Evolutionary conservation across 2,329 filamentous ascomycete genomes (phyloP).

Genomic region (Colletotrichum eleusines): DNA sequence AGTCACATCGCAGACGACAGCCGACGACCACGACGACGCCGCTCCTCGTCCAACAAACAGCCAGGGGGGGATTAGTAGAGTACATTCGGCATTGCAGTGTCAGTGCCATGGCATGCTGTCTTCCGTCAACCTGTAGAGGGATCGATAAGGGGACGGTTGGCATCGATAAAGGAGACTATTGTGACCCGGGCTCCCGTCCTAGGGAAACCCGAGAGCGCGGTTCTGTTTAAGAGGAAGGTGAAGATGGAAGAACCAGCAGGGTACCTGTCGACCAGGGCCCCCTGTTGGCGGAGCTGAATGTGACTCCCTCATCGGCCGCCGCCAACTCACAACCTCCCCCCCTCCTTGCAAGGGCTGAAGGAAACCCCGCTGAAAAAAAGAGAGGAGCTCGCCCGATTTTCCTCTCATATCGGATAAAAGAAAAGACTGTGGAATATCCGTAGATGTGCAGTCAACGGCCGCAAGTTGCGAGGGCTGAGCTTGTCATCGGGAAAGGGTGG

Average conservation of each 20-base stretch:
- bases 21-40: constrained; percentile 20
- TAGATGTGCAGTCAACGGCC: constrained; percentile 18
- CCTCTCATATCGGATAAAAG: constrained; percentile 33
- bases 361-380: constrained; percentile 7
- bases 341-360: constrained; percentile 31
- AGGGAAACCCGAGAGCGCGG: constrained; percentile 37
- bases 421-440: constrained; percentile 17
- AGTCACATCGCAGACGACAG: constrained; percentile 21
- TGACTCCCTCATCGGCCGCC: constrained; percentile 39
- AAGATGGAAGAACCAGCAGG: constrained; percentile 39
- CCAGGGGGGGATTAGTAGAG: background rate
- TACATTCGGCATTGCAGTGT: constrained; percentile 23
- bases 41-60: constrained; percentile 11
- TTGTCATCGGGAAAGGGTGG: background rate
- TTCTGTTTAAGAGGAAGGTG: constrained; percentile 36
- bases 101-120: constrained; percentile 9
- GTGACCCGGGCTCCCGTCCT: constrained; percentile 35
- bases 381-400: constrained; percentile 24
- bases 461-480: constrained; percentile 9
- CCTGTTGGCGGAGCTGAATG: constrained; percentile 32
- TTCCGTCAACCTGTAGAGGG: constrained; percentile 13
- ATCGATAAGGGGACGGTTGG: constrained; percentile 7
- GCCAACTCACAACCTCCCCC: constrained; percentile 37
- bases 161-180: constrained; percentile 14
- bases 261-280: constrained; percentile 25